Evolutionary conservation across 176 grass and related monocot species (phyloP), one percentile per base, ranked within the genome.

Genomic region (Calamus simplicifolius): DNA sequence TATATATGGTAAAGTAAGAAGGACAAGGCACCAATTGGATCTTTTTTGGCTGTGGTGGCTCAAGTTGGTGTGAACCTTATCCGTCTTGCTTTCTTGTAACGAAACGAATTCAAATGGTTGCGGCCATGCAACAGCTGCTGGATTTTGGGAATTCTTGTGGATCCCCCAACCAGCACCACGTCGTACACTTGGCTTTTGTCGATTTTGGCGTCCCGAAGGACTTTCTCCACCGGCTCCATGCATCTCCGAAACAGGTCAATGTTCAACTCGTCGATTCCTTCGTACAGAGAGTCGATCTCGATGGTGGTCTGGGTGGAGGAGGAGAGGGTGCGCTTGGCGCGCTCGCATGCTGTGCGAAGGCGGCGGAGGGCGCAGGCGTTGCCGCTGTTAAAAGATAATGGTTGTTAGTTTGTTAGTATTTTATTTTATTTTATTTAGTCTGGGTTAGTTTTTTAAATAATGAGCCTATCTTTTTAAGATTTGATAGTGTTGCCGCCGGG

Each of bases 121-220:
- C n/a, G n/a, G n/a, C n/a, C 31, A 6, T 35, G 35, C 8, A 43
- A 43, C 1, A 13, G 29, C 58, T 62, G 69, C 28, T 62, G 69
- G 15, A 72, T 51, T 29, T 62, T 62, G 0, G 69, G 49, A 19
- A 72, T 72, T 16, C 69, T 18, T 1, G 69, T 72, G 58, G 27
- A 52, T n/a, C 69, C 69, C 18, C 69, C 69, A 2, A 72, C 57
- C 48, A 71, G 69, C 16, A 72, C 69, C 5, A 72, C 57, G 15
- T 72, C 69, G 25, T 72, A 27, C n/a, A 72, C 57, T n/a, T 60
- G 27, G 6, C 69, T 57, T n/a, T 72, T 72, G 69, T 62, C 69
- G 5, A 62, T 72, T 57, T 72, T 72, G 48, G 57, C 17, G 13
- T 72, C 57, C 1, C 49, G 57, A 26, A 72, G 69, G 48, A 50